These are phyloP conservation scores for Claviceps cyperi DNA, from an alignment of 2,329 filamentous ascomycete genomes.

Conservation along the genomic window DNA sequence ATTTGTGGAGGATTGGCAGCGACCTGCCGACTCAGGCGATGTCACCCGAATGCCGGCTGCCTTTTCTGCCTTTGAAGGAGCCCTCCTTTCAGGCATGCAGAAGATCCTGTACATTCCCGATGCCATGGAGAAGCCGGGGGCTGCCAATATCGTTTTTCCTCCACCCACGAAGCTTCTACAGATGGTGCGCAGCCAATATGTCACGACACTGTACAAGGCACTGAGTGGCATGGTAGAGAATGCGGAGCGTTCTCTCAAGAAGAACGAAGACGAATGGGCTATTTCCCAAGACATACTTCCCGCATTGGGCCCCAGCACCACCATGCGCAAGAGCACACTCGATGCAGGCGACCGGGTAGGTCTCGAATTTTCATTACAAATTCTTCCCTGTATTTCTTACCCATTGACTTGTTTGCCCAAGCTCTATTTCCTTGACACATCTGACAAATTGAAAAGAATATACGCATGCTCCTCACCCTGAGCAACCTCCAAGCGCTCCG, in stretches of 20 bases:
- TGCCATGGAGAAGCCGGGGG: slow-evolving; percentile 58
- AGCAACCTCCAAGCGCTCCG: slow-evolving; percentile 82
- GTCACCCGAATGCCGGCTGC: slow-evolving; percentile 81
- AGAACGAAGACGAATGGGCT: slow-evolving; percentile 48
- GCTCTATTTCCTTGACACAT: background rate
- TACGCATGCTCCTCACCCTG: slow-evolving; percentile 85
- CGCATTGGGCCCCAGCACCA: slow-evolving; percentile 10
- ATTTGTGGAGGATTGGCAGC: slow-evolving; percentile 84
- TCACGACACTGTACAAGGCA: slow-evolving; percentile 85
- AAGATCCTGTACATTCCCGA: slow-evolving; percentile 91
- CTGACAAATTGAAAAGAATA: slow-evolving; percentile 34
- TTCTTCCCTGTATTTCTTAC: background rate
- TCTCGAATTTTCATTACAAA: slow-evolving; percentile 2
- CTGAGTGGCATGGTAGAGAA: slow-evolving; percentile 95
- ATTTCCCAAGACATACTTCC: slow-evolving; percentile 30
- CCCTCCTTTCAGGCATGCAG: slow-evolving; percentile 74
- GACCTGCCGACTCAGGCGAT: slow-evolving; percentile 66
- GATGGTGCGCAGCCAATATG: slow-evolving; percentile 83
- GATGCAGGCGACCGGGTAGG: slow-evolving; percentile 43
- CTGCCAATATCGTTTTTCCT: slow-evolving; percentile 65
- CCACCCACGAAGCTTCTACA: slow-evolving; percentile 79
- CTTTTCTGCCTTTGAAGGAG: slow-evolving; percentile 74
- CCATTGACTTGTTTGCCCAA: background rate
- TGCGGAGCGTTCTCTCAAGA: slow-evolving; percentile 60
- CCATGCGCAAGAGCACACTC: slow-evolving; percentile 30